Conservation (phyloP, 495 filamentous ascomycete genomes). For the Diplogelasinospora grovesii region DNA sequence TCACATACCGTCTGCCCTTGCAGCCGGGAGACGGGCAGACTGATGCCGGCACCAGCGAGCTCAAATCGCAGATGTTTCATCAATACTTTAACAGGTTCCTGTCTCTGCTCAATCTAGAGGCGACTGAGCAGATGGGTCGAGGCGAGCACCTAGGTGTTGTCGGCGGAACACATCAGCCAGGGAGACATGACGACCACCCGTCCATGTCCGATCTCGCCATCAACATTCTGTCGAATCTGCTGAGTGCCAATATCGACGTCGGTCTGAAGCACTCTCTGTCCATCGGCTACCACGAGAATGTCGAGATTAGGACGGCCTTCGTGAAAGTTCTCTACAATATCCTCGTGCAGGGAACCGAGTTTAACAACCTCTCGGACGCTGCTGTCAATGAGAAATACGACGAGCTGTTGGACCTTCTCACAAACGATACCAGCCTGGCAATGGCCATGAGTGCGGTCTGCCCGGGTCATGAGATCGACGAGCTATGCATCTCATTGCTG, state of each 20-base stretch:
- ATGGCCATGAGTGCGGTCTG: slow-evolving; percentile 55
- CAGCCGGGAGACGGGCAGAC: slow-evolving; percentile 56
- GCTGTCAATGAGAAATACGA: slow-evolving; percentile 62
- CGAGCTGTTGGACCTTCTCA: slow-evolving; percentile 52
- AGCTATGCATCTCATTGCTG: slow-evolving; percentile 55
- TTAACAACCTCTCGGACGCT: slow-evolving; percentile 56
- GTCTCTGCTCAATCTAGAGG: slow-evolving; percentile 51
- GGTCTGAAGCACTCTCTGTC: slow-evolving; percentile 57
- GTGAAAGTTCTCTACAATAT: slow-evolving; percentile 62
- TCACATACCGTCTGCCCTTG: slow-evolving; percentile 57
- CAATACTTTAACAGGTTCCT: slow-evolving; percentile 61
- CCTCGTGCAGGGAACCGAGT: slow-evolving; percentile 59
- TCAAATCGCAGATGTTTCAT: slow-evolving; percentile 58
- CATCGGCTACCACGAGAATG: slow-evolving; percentile 61
- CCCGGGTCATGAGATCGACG: slow-evolving; percentile 58
- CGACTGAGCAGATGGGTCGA: slow-evolving; percentile 37
- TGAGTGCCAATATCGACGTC: slow-evolving; percentile 63
- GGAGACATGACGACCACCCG: slow-evolving; percentile 42
- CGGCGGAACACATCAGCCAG: no score
- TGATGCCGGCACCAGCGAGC: slow-evolving; percentile 55
- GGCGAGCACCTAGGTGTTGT: slow-evolving; percentile 31
- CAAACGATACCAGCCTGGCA: slow-evolving; percentile 52
- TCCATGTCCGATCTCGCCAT: slow-evolving; percentile 54
- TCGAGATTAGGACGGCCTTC: slow-evolving; percentile 60
- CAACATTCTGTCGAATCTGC: slow-evolving; percentile 55